Percentiles rank a stretch among this genome's conserved stretches.
phyloP scores from a whole-genome alignment of 83 land plant genomes.

The Diphasiastrum complanatum region DNA sequence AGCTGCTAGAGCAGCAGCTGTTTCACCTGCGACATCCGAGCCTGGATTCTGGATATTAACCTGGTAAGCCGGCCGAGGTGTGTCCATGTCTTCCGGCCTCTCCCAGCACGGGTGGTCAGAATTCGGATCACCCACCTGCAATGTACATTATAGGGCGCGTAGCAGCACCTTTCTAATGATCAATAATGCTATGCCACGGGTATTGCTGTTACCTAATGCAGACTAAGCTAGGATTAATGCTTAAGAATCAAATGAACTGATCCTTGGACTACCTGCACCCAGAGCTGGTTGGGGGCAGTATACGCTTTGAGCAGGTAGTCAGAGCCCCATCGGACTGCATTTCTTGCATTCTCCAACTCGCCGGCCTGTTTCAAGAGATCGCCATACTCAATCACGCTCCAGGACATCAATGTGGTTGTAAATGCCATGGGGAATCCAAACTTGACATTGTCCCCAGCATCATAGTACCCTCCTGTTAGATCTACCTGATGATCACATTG shows the following conservation, averaged over 20 bases:
- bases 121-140: slow-evolving; percentile 11
- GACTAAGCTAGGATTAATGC: no score
- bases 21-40: no score
- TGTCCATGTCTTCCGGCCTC: slow-evolving; percentile 17
- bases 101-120: slow-evolving; percentile 16
- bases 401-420: slow-evolving; percentile 5
- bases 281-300: slow-evolving; percentile 2
- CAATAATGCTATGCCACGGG: neutral
- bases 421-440: slow-evolving; percentile 19
- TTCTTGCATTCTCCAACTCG: neutral
- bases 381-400: slow-evolving; percentile 11
- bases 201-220: neutral
- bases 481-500: neutral
- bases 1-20: no score
- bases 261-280: slow-evolving; percentile 4
- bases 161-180: neutral
- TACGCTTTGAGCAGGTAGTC: slow-evolving; percentile 11
- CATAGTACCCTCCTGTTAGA: slow-evolving; percentile 4
- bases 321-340: no score
- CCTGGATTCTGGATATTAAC: neutral
- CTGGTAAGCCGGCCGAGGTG: slow-evolving; percentile 5
- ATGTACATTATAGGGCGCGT: neutral
- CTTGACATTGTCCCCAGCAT: no score
- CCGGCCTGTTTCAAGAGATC: neutral
- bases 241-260: no score